Evolutionary conservation across 2,329 filamentous ascomycete genomes (phyloP), one percentile per base, ranked within the genome.

Genomic region (Botryotinia calthae): DNA sequence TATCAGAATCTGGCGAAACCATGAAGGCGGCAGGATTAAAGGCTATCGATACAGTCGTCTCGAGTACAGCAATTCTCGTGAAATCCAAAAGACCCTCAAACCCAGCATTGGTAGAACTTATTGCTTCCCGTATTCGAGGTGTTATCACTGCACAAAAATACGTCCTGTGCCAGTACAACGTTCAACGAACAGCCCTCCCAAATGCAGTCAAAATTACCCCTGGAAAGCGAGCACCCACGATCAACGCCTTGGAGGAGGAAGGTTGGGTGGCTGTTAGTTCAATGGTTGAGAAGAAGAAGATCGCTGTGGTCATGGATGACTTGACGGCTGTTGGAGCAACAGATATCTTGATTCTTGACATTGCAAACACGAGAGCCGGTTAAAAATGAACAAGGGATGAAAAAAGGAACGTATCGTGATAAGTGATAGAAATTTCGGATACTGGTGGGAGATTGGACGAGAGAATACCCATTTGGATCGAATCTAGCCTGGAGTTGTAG

Each of bases 131-230:
- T 79, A 97, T 99, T 80, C 88, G 89, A 74, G 96, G 96, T 82
- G 95, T 99, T 76, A 98, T 99, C 81, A 95, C 94, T 59, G 96
- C 96, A 16, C 94, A 99, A 84, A 91, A 90, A 82, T 98, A 93
- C 81, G 94, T 98, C 42, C 89, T 98, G 44, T 98, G 96, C 85
- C 94, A 97, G 81, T 99, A 98, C 87, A 99, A 99, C 84, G 89
- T 98, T 73, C 88, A 93, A 77, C 90, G 95, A 74, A 81, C 83
- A 65, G 87, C 88, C 71, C 88, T 99, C 72, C 80, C 86, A 12
- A 84, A 85, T 46, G 95, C 93, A 14, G 89, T 87, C 64, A 87
- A 87, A 77, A 93, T 98, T 81, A 98, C 96, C 0, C 96, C 96
- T 0, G 96, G 96, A 75, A 97, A 96, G 85, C 92, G 96, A 68